Base-by-base conservation (phyloP, 1,139 yeast genomes). In the Debaryomyces singareniensis region DNA sequence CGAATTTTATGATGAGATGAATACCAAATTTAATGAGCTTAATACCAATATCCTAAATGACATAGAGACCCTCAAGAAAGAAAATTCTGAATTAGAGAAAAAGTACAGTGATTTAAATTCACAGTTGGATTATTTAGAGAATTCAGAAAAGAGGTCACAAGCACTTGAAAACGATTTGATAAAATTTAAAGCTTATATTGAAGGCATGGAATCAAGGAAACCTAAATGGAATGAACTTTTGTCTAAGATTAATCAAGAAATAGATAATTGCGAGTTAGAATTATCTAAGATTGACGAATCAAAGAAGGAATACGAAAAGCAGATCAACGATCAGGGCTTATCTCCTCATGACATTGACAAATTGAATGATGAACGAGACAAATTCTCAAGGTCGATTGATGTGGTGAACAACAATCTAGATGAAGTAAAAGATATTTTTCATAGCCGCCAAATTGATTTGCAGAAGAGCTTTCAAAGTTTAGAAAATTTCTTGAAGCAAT, bases 141-240 rank as follows among this genome's bases (percentile, higher is more conserved):
- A 64, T 12, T 67, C 79, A 13, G 72, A 72, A 38, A 66, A 69
- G 42, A 78, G 80, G 47, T 64, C 77, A 5, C 64, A 61, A 34
- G 86, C 86, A 0, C 58, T 87, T 34, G 82, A 80, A 42, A 74
- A 76, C 35, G 96, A 87, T 54, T 62, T 81, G 26, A 60, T 64
- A 28, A 82, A 82, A 49, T 82, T 84, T 48, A 70, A 75, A 43
- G 80, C 76, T 13, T 84, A 82, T 47, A 77, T 83, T 29, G 77
- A 75, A 29, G 66, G 76, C 7, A 78, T 83, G 72, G 75, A 78
- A 40, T 59, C 65, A 20, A 65, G 85, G 35, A 80, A 79, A 44
- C 47, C 56, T 5, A 78, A 77, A 48, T 82, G 94, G 93, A 62
- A 69, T 3, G 59, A 60, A 16, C 70, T 75, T 25, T 50, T 82